Evolutionary conservation across 1,139 yeast species (phyloP), one percentile per base, ranked within the genome.

Genomic region (Hemisphaericaspora xylofermentans): DNA sequence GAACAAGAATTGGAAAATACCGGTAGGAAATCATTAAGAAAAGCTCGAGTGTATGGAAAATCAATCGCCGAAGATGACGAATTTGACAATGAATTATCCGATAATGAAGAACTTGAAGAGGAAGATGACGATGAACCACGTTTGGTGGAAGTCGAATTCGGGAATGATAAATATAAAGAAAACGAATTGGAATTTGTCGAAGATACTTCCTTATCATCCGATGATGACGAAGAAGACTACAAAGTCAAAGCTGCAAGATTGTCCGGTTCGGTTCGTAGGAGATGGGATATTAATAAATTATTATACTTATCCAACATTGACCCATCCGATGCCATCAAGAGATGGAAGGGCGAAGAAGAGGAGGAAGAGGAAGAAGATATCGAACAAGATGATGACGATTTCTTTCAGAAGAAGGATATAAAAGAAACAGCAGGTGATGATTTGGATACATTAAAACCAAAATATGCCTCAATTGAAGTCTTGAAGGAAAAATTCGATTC

Each of bases 241-340:
- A 59, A 63, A 38, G 45, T 58, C 4, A 58, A 79, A 24, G 85
- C 85, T 2, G 56, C 68, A 4, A 76, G 66, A 48, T 59, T 78
- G 22, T 65, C 62, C 42, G 77, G 78, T 4, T 51, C 66, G 8
- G 47, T 59, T 19, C 56, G 53, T 48, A 61, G 79, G 71, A 66
- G 70, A 46, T 87, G 95, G 91, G 87, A 93, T 59, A 79, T 93
- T 46, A 82, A 85, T 54, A 88, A 86, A 57, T 67, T 93, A 42
- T 67, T 93, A 9, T 93, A 93, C 59, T 73, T 85, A 78, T 80
- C 82, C 42, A 85, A 86, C 50, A 68, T 88, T 33, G 78, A 82
- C 7, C 93, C 97, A 0, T 68, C 68, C 0, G 95, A 87, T 41
- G 96, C 80, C 21, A 68, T 91, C 36, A 71, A 68, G 37, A 78